Evolutionary conservation across 305 asterid genomes (phyloP).

Genomic region (Fraxinus latifolia): DNA sequence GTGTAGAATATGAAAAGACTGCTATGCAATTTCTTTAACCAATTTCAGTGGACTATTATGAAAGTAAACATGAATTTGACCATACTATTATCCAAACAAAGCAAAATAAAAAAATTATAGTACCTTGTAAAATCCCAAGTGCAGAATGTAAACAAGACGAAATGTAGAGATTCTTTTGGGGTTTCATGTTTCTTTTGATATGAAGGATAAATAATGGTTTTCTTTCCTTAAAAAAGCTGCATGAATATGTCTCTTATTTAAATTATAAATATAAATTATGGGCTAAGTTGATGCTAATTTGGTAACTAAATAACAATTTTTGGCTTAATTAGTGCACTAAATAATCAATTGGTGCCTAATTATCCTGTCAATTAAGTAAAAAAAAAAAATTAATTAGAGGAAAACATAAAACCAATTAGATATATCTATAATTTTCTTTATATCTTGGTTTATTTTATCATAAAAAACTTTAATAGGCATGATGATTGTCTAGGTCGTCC

Average conservation of each 20-base stretch:
- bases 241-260: neutral
- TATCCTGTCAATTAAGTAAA: neutral
- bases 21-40: neutral
- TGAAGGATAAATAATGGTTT: neutral
- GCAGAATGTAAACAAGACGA: neutral
- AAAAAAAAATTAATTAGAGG: neutral
- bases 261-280: neutral
- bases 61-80: neutral
- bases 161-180: neutral
- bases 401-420: neutral
- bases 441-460: neutral
- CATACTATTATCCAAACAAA: neutral
- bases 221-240: neutral
- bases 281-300: neutral
- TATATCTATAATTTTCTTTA: neutral
- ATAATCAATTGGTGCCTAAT: neutral
- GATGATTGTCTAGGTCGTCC: neutral
- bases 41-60: neutral
- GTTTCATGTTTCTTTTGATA: neutral
- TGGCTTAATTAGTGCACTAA: neutral
- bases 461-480: neutral
- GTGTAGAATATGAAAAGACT: neutral
- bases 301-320: neutral
- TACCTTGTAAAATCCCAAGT: neutral
- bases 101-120: neutral